Conservation (phyloP, 2,329 filamentous ascomycete species). For the Blastomyces parvus region DNA sequence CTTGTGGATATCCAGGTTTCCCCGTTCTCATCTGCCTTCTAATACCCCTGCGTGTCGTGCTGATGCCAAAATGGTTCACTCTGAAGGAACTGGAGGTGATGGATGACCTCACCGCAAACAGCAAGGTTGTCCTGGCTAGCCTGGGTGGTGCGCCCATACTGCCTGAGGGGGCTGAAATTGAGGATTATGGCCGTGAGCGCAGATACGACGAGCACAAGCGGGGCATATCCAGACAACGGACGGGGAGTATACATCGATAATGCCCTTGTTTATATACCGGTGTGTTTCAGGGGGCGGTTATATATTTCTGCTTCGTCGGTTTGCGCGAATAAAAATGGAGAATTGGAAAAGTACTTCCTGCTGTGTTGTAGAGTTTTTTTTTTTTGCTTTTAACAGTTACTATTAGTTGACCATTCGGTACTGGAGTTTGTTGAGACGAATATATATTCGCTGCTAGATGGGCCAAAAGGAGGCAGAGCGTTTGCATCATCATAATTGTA, state of each 20-base stretch:
- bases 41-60: slow-evolving; percentile 45
- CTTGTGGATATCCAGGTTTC: slow-evolving; percentile 33
- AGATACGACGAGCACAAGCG: slow-evolving; percentile 17
- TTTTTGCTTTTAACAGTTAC: background rate
- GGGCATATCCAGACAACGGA: slow-evolving; percentile 19
- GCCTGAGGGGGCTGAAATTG: slow-evolving; percentile 21
- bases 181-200: slow-evolving; percentile 19
- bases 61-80: slow-evolving; percentile 44
- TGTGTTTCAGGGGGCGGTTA: background rate
- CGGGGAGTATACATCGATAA: slow-evolving; percentile 19
- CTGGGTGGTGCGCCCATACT: slow-evolving; percentile 42
- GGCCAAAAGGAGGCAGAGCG: background rate
- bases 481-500: background rate
- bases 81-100: slow-evolving; percentile 41
- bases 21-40: slow-evolving; percentile 49
- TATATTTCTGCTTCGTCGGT: background rate
- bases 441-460: too few relatives aligned
- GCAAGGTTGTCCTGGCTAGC: slow-evolving; percentile 45
- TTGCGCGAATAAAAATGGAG: background rate
- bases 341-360: too few relatives aligned
- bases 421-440: background rate
- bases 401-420: background rate
- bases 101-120: slow-evolving; percentile 47
- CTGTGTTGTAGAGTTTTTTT: too few relatives aligned
- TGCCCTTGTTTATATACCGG: background rate